Percentiles rank a stretch among this genome's conserved stretches.
phyloP scores from a whole-genome alignment of 1,139 yeast genomes.

The Zygoascus meyerae region DNA sequence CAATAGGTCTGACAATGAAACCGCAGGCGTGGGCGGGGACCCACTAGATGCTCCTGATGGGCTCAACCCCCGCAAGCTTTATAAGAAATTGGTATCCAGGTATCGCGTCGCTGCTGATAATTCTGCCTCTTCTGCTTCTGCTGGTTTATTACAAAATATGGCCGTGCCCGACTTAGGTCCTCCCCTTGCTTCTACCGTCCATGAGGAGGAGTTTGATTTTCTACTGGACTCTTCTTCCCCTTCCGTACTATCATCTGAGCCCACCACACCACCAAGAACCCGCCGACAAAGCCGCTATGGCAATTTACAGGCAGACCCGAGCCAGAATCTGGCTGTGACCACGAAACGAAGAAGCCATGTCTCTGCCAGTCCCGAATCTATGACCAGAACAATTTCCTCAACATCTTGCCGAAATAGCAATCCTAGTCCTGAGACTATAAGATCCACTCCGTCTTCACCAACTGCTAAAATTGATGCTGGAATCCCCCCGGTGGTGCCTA shows the following conservation, averaged over 20 bases:
- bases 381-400: not conserved
- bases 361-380: not conserved
- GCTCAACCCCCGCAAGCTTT: too few relatives aligned
- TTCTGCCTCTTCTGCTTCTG: not conserved
- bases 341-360: not conserved
- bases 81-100: too few relatives aligned
- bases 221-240: not conserved
- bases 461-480: conserved; percentile 22
- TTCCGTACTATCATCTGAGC: not conserved
- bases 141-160: not conserved
- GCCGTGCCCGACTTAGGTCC: not conserved
- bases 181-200: not conserved
- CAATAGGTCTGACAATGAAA: too few relatives aligned
- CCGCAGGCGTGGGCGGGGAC: too few relatives aligned
- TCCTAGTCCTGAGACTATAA: conserved; percentile 4
- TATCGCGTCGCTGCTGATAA: too few relatives aligned
- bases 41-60: too few relatives aligned
- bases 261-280: not conserved
- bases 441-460: not conserved
- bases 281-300: not conserved
- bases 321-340: not conserved
- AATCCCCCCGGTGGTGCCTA: conserved; percentile 28
- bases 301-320: conserved; percentile 1
- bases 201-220: not conserved
- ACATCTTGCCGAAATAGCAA: not conserved